Evolutionary conservation across 2,329 filamentous ascomycete species (phyloP).

Genomic region (Venturia pyrina): DNA sequence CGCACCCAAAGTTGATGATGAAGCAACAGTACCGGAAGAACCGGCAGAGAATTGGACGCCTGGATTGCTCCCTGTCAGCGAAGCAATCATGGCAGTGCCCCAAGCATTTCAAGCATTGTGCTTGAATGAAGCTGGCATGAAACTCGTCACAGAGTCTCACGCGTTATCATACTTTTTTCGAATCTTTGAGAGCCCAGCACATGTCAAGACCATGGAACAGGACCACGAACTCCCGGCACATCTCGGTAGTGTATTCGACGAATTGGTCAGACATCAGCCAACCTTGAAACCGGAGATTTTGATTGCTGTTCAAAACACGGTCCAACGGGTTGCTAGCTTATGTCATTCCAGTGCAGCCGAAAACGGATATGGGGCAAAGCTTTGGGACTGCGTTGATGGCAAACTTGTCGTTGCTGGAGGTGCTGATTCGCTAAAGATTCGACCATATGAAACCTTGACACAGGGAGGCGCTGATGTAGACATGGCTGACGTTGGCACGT

Average conservation of each 20-base stretch:
- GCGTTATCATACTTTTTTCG: conserved; percentile 84
- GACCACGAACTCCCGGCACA: conserved; percentile 63
- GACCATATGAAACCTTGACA: neutral
- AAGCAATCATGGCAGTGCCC: conserved; percentile 80
- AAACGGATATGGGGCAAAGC: conserved; percentile 66
- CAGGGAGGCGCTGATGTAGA: neutral
- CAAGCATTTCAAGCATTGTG: conserved; percentile 89
- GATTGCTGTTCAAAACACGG: conserved; percentile 80
- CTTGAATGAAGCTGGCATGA: conserved; percentile 77
- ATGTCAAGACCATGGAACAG: conserved; percentile 70
- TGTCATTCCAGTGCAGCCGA: conserved; percentile 60
- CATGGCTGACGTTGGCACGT: neutral
- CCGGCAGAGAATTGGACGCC: conserved; percentile 22
- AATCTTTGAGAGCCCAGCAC: conserved; percentile 87
- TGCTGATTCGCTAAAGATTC: neutral
- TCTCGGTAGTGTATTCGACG: conserved; percentile 81
- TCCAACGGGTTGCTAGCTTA: conserved; percentile 67
- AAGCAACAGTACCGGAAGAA: neutral
- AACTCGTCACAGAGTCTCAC: conserved; percentile 71
- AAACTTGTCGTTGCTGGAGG: conserved; percentile 9
- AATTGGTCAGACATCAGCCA: conserved; percentile 89
- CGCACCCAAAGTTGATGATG: neutral
- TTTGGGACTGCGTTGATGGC: conserved; percentile 41
- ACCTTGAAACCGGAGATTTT: conserved; percentile 69
- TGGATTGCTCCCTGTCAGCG: conserved; percentile 70